Conservation (phyloP, 495 filamentous ascomycete species). For the Tuber microsphaerosporum region DNA sequence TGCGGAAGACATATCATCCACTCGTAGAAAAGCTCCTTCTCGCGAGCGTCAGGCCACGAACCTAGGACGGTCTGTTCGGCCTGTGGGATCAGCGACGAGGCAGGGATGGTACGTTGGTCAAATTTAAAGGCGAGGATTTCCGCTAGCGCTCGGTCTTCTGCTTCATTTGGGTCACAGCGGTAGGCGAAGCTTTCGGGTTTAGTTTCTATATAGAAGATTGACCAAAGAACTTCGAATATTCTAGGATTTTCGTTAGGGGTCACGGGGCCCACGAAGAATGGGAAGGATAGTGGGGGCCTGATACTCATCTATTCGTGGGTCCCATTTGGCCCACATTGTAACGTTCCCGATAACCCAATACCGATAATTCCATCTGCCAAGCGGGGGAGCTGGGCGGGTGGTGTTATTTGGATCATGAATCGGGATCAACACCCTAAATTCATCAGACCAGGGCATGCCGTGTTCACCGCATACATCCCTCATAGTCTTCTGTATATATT, state of each 20-base stretch:
- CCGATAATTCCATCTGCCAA: conserved; percentile 38
- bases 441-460: conserved; percentile 4
- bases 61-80: no score
- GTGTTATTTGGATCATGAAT: conserved; percentile 10
- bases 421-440: conserved; percentile 18
- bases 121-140: background rate
- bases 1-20: conserved; percentile 12
- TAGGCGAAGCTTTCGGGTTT: background rate
- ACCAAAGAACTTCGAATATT: conserved; percentile 43
- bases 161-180: background rate
- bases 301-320: conserved; percentile 40
- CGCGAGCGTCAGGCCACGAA: conserved; percentile 16
- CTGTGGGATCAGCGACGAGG: conserved; percentile 7
- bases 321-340: conserved; percentile 43
- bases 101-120: conserved; percentile 14
- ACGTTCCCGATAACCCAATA: conserved; percentile 44
- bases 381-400: conserved; percentile 8
- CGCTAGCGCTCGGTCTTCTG: background rate
- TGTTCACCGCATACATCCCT: background rate
- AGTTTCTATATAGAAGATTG: conserved; percentile 33
- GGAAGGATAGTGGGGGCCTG: background rate
- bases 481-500: conserved; percentile 15
- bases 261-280: background rate
- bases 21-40: conserved; percentile 10
- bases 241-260: conserved; percentile 15